Evolutionary conservation across 2,329 filamentous ascomycete species (phyloP).

Genomic region (Ceratocystis ficicola): DNA sequence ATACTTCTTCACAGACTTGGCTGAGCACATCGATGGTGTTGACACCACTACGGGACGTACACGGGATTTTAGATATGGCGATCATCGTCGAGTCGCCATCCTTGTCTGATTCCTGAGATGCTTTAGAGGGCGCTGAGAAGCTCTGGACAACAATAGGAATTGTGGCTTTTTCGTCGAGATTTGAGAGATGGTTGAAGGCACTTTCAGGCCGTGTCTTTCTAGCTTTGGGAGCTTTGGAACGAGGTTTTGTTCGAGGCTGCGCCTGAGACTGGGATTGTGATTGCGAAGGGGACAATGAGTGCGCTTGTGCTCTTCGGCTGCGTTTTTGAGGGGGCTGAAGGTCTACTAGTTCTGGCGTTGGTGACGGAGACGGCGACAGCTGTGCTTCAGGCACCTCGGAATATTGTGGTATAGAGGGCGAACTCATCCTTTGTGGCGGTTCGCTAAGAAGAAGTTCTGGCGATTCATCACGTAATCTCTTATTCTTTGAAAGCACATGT

Average conservation of each 20-base stretch:
- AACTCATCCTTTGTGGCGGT: neutral
- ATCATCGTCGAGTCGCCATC: slow-evolving; percentile 35
- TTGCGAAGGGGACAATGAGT: slow-evolving; percentile 7
- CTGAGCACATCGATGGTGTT: slow-evolving; percentile 51
- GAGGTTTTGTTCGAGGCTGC: neutral
- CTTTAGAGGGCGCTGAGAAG: slow-evolving; percentile 38
- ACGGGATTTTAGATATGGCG: slow-evolving; percentile 41
- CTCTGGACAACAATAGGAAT: slow-evolving; percentile 50
- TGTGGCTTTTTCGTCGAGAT: slow-evolving; percentile 24
- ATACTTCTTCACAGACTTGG: slow-evolving; percentile 49
- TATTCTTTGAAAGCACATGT: slow-evolving; percentile 25
- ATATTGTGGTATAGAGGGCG: neutral
- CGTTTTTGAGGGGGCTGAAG: slow-evolving; percentile 22
- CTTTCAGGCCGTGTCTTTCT: slow-evolving; percentile 18
- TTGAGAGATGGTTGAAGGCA: slow-evolving; percentile 7
- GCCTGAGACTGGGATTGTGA: slow-evolving; percentile 14
- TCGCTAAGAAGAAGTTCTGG: slow-evolving; percentile 14
- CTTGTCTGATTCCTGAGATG: slow-evolving; percentile 27
- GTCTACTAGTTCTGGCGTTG: slow-evolving; percentile 24
- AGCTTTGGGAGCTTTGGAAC: slow-evolving; percentile 23
- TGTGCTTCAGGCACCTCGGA: neutral
- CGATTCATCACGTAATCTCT: slow-evolving; percentile 27
- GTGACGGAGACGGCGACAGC: slow-evolving; percentile 3
- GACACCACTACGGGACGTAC: slow-evolving; percentile 42
- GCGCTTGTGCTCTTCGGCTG: slow-evolving; percentile 23